Base-by-base conservation (phyloP, 1,139 yeast species). In the Pichia sp. region DNA sequence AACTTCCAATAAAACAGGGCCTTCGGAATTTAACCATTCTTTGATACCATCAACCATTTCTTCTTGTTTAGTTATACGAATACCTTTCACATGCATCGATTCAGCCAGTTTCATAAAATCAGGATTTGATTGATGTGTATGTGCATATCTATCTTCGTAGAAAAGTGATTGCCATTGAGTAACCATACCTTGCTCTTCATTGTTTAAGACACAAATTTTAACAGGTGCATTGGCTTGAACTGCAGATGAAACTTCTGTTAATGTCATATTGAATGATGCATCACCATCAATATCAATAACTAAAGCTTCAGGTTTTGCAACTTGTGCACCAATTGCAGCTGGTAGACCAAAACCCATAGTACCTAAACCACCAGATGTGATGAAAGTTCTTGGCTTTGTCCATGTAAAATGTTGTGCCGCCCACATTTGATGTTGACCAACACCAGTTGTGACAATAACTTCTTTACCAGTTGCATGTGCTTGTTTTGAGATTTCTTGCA, bases 381-480 rank as follows among this genome's bases (percentile, higher is more conserved):
- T 87, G 77, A 93, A 85, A 52, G 95, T 79, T 71, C 98, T 81
- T 62, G 98, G 97, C 59, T 80, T 74, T 56, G 83, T 85, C 95
- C 96, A 91, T 52, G 90, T 82, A 81, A 86, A 90, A 71, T 90
- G 91, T 74, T 93, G 99, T 44, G 99, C 99, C 44, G 98, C 95
- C 98, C 99, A 93, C 99, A 93, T 93, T 76, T 93, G 99, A 78
- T 93, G 99, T 77, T 93, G 99, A 56, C 99, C 99, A 53, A 93
- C 98, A 76, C 99, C 99, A 46, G 99, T 93, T 53, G 98, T 87
- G 62, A 93, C 84, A 65, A 90, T 82, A 57, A 89, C 91, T 58
- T 83, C 88, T 68, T 81, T 87, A 57, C 81, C 83, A 64, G 82
- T 79, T 51, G 74, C 75, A 57, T 73, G 73, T 42, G 91, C 83